Evolutionary conservation across 1,139 yeast species (phyloP), one percentile per base, ranked within the genome.

Genomic region (Saccharomyces hybrid): DNA sequence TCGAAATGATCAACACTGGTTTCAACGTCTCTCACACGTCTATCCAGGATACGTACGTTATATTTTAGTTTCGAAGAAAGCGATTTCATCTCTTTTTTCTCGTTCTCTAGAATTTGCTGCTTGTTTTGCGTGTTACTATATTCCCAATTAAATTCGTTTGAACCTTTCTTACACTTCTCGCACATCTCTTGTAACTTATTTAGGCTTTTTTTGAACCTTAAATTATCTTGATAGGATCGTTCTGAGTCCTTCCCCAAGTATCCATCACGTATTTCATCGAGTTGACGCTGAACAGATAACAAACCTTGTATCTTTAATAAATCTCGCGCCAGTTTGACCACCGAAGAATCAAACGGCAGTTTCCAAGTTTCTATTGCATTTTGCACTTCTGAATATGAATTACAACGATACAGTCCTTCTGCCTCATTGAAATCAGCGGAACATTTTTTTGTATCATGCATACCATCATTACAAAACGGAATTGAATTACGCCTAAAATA

Each of bases 301-400:
- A 49, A 23, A 41, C 51, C 28, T 28, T 41, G 47, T 11, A 34
- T 49, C 25, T 20, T 55, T 46, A 68, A 57, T 60, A 74, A 52
- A 52, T 64, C 66, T 41, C 64, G 60, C 2, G 72, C 71, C 46
- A 68, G 53, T 34, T 57, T 61, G 20, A 64, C 64, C 23, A 62
- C 63, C 6, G 70, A 61, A 3, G 70, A 60, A 49, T 67, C 69
- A 56, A 68, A 69, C 7, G 74, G 71, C 28, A 60, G 50, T 0
- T 59, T 59, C 74, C 75, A 73, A 16, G 57, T 60, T 31, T 69
- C 60, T 1, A 76, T 58, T 1, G 68, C 64, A 5, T 72, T 74
- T 42, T 78, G 81, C 8, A 80, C 68, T 23, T 68, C 59, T 1
- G 85, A 77, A 50, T 74, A 73, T 56, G 85, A 80, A 47, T 68